Conservation (phyloP, 2,329 filamentous ascomycete species). For the Huntiella moniliformis region DNA sequence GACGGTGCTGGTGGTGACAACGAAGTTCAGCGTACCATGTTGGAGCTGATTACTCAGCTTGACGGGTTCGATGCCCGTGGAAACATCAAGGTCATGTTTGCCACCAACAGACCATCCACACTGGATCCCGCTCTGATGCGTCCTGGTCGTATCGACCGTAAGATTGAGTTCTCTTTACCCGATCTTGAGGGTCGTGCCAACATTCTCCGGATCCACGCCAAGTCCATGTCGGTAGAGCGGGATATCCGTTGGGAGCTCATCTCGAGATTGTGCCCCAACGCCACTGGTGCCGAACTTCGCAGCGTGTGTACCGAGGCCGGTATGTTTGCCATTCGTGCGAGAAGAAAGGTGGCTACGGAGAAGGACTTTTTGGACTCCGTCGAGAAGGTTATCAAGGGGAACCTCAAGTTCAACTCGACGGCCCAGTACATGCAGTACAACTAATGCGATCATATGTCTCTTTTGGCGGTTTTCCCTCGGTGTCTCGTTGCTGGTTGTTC, state of each 20-base stretch:
- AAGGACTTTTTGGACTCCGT: slow-evolving; percentile 97
- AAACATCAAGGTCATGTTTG: slow-evolving; percentile 99
- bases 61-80: slow-evolving; percentile 92
- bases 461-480: neutral
- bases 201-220: slow-evolving; percentile 94
- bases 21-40: slow-evolving; percentile 93
- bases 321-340: slow-evolving; percentile 90
- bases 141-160: slow-evolving; percentile 90
- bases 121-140: slow-evolving; percentile 94
- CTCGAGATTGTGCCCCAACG: slow-evolving; percentile 88
- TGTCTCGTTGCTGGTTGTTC: too few relatives aligned
- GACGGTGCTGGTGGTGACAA: slow-evolving; percentile 94
- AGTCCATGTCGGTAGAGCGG: slow-evolving; percentile 98
- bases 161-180: slow-evolving; percentile 95
- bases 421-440: slow-evolving; percentile 99
- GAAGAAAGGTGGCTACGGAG: slow-evolving; percentile 94
- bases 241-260: slow-evolving; percentile 99
- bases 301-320: slow-evolving; percentile 96
- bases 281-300: slow-evolving; percentile 85
- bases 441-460: slow-evolving; percentile 28
- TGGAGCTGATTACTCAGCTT: slow-evolving; percentile 91
- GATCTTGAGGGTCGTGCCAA: slow-evolving; percentile 95
- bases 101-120: slow-evolving; percentile 88
- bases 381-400: slow-evolving; percentile 98
- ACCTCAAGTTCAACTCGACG: slow-evolving; percentile 98